Conservation (phyloP, 352 stramenopile species). For the Phytophthora pistaciae region DNA sequence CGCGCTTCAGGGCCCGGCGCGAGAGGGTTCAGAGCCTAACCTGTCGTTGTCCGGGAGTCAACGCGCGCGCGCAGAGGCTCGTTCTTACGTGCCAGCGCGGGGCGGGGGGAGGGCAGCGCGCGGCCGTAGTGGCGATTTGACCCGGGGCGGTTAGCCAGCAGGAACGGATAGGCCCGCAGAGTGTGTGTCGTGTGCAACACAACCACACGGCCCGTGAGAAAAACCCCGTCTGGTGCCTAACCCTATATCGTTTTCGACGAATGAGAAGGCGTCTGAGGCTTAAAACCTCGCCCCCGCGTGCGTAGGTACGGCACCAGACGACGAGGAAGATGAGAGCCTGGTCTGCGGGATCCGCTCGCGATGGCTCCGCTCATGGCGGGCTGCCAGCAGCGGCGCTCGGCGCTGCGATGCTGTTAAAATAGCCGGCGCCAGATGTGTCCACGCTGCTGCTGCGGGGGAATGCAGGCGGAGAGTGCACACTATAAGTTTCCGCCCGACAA, state of each 20-base stretch:
- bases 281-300: conserved; percentile 1
- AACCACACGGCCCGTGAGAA: conserved; percentile 12
- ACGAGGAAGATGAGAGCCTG: conserved; percentile 19
- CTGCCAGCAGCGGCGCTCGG: neutral
- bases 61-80: conserved; percentile 6
- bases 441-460: conserved; percentile 6
- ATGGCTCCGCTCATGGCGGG: conserved; percentile 16
- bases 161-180: conserved; percentile 22
- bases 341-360: conserved; percentile 8
- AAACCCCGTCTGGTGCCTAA: neutral
- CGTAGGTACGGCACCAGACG: conserved; percentile 25
- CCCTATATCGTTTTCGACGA: neutral
- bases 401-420: neutral
- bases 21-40: conserved; percentile 20
- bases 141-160: conserved; percentile 28
- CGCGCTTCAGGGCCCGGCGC: conserved; percentile 21
- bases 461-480: conserved; percentile 2
- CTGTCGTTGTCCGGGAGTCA: conserved; percentile 19
- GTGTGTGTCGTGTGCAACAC: conserved; percentile 29
- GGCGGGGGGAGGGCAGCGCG: neutral
- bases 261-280: neutral
- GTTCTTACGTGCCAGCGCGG: conserved; percentile 5
- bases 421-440: neutral
- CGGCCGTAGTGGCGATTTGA: conserved; percentile 31
- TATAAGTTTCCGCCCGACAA: neutral